A percentile compares a stretch with the other conserved stretches of the same genome.
These are phyloP conservation scores for Evansstolkia leycettana DNA, from an alignment of 495 filamentous ascomycete species.

Conservation along the genomic window DNA sequence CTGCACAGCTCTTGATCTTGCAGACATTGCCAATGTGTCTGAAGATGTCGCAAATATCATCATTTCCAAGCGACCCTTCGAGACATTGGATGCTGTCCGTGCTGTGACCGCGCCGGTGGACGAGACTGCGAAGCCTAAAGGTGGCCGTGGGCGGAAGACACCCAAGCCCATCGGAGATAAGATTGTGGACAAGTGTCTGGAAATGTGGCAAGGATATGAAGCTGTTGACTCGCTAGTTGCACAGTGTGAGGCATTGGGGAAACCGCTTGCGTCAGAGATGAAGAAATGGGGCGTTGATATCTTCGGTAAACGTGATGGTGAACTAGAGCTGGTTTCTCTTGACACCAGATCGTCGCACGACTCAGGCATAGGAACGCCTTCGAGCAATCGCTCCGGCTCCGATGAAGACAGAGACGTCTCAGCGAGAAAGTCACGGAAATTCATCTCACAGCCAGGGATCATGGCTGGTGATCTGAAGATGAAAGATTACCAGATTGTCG, in stretches of 20 bases:
- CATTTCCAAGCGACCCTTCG: conserved; percentile 57
- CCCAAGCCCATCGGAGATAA: conserved; percentile 52
- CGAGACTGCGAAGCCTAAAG: conserved; percentile 32
- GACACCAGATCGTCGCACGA: conserved; percentile 40
- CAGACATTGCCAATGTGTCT: conserved; percentile 62
- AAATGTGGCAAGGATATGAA: conserved; percentile 62
- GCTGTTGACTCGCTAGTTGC: conserved; percentile 70
- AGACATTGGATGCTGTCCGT: conserved; percentile 47
- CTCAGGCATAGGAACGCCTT: conserved; percentile 65
- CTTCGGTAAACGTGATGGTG: conserved; percentile 53
- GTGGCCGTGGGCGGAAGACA: conserved; percentile 33
- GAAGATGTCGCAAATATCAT: conserved; percentile 54
- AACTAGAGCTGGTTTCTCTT: conserved; percentile 55
- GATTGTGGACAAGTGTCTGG: conserved; percentile 56
- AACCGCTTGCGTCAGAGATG: conserved; percentile 55
- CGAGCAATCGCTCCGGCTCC: conserved; percentile 28
- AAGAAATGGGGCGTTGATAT: conserved; percentile 68
- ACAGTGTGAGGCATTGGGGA: conserved; percentile 57
- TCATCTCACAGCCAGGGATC: conserved; percentile 58
- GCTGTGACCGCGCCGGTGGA: conserved; percentile 39
- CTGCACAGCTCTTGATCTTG: conserved; percentile 56
- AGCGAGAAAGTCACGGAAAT: conserved; percentile 27
- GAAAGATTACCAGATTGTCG: conserved; percentile 89
- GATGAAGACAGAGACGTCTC: conserved; percentile 39
- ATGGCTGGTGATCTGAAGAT: conserved; percentile 60